These are phyloP conservation scores for Liquidambar formosana DNA, from an alignment of 164 flowering plant genomes.

Conservation along the genomic window DNA sequence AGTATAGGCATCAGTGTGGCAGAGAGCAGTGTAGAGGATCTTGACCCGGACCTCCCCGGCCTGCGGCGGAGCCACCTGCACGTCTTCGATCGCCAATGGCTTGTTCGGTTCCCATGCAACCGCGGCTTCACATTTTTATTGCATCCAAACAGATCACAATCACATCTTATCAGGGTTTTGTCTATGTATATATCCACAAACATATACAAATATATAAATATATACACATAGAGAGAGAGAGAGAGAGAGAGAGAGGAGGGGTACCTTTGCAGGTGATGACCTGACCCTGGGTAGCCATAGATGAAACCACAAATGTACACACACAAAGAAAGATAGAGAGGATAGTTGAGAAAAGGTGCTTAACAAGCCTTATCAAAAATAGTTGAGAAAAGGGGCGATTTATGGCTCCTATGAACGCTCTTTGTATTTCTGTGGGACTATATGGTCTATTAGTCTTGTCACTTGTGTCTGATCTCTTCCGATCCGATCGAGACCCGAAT, in stretches of 20 bases:
- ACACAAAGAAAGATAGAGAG: no score
- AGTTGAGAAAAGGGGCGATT: no score
- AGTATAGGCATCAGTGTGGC: slow-evolving; percentile 97
- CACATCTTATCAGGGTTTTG: background rate
- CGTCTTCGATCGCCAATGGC: slow-evolving; percentile 72
- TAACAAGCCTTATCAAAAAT: no score
- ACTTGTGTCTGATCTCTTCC: no score
- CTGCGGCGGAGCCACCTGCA: slow-evolving; percentile 9
- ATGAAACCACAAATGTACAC: no score
- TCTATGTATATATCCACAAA: background rate
- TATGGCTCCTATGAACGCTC: no score
- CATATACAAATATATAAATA: background rate
- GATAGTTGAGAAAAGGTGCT: no score
- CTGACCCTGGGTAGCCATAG: slow-evolving; percentile 67
- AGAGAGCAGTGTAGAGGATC: slow-evolving; percentile 89
- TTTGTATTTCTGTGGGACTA: no score
- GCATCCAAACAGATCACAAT: slow-evolving; percentile 8
- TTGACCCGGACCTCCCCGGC: slow-evolving; percentile 33
- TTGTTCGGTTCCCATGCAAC: slow-evolving; percentile 96
- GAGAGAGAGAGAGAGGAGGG: background rate
- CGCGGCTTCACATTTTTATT: slow-evolving; percentile 60
- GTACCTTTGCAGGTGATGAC: slow-evolving; percentile 99
- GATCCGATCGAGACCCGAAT: no score
- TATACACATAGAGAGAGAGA: slow-evolving; percentile 8
- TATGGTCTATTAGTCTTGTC: no score